Percentiles rank a stretch among this genome's conserved stretches.
These are phyloP conservation scores for Tieghemostelium lacteum DNA, from an alignment of 78 protist genomes.

Conservation along the genomic window DNA sequence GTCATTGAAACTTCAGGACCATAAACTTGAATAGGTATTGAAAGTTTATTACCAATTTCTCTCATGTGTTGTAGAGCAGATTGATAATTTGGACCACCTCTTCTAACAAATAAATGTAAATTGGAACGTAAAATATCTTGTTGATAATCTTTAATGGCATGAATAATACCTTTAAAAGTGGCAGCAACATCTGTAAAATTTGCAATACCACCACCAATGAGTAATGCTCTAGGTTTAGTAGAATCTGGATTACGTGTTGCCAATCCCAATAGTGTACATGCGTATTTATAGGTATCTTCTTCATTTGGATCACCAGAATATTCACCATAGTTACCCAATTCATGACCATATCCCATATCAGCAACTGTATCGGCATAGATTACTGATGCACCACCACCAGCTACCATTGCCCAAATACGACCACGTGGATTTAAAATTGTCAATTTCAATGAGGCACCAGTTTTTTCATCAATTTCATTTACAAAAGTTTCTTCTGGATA, in stretches of 20 bases:
- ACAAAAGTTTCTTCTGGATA: conserved; percentile 87
- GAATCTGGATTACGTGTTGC: conserved; percentile 76
- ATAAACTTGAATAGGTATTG: conserved; percentile 67
- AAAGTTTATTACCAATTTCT: conserved; percentile 69
- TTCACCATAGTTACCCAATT: conserved; percentile 95
- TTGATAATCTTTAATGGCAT: conserved; percentile 81
- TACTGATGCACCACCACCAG: conserved; percentile 98
- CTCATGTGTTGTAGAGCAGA: conserved; percentile 92
- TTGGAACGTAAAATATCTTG: conserved; percentile 32
- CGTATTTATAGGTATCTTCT: conserved; percentile 74
- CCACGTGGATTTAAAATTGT: conserved; percentile 93
- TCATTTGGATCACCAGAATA: conserved; percentile 94
- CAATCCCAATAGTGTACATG: conserved; percentile 76
- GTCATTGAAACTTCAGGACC: conserved; percentile 76
- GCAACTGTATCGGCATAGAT: conserved; percentile 94
- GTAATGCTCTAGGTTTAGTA: conserved; percentile 77
- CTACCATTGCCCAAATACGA: conserved; percentile 97
- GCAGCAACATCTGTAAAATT: conserved; percentile 96
- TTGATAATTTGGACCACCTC: conserved; percentile 97
- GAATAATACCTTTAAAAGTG: conserved; percentile 93
- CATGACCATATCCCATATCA: conserved; percentile 85
- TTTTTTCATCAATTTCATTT: conserved; percentile 89
- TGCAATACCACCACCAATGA: conserved; percentile 98
- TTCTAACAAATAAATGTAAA: conserved; percentile 89
- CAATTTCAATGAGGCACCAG: conserved; percentile 96